Conservation (phyloP, 352 stramenopile genomes). For the Pythium insidiosum region DNA sequence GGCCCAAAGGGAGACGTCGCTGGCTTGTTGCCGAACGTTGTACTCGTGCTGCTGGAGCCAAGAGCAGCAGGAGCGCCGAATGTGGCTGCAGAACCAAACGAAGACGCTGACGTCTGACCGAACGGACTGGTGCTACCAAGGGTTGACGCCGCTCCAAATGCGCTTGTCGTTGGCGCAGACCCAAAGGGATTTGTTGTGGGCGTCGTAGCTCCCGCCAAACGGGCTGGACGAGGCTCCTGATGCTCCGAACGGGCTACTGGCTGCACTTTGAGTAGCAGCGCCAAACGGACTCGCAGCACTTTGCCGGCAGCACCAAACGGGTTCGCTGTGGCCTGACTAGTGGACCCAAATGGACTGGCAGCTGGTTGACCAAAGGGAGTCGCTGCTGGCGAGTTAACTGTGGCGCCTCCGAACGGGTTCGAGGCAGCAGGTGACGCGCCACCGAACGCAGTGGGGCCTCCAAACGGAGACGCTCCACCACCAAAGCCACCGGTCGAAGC, state of each 20-base stretch:
- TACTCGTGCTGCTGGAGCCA: neutral
- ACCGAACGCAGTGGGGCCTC: no score
- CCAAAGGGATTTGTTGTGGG: constrained; percentile 9
- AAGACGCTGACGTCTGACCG: no score
- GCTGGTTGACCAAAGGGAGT: constrained; percentile 8
- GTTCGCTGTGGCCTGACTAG: neutral
- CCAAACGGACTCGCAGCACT: constrained; percentile 27
- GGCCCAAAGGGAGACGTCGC: constrained; percentile 1
- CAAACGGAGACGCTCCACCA: constrained; percentile 5
- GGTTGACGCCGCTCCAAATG: neutral
- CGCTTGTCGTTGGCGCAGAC: neutral
- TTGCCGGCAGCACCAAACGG: constrained; percentile 8
- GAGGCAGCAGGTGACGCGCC: no score
- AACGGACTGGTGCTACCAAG: neutral
- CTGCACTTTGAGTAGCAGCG: neutral
- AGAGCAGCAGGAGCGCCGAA: neutral
- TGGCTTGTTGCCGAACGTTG: neutral
- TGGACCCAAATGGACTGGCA: constrained; percentile 1
- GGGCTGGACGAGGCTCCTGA: constrained; percentile 1
- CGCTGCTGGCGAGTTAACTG: neutral
- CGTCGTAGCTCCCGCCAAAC: neutral
- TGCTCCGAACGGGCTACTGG: constrained; percentile 3
- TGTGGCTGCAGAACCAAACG: no score
- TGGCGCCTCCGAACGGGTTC: no score
- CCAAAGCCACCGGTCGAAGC: no score